Conservation (phyloP, 768 basidiomycete species). For the Cystobasidium tubakii region DNA sequence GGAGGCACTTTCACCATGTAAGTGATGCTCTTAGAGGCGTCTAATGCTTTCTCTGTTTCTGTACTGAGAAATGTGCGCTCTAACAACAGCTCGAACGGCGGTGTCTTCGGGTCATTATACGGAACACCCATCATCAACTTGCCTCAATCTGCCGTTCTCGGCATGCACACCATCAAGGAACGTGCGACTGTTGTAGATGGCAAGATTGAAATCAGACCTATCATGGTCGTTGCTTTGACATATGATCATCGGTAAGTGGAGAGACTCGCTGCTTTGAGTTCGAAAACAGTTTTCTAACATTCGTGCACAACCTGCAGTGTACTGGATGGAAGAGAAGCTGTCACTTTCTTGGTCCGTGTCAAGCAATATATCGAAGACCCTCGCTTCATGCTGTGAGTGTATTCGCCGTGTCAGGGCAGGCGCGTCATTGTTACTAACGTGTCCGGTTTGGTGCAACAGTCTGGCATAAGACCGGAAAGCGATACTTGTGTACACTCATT, state of each 20-base stretch:
- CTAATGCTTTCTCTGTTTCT: not conserved
- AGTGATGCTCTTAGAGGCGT: conserved; percentile 46
- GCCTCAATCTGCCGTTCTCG: conserved; percentile 86
- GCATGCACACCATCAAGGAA: conserved; percentile 90
- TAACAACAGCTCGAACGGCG: conserved; percentile 77
- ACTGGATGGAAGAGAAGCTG: conserved; percentile 90
- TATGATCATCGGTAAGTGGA: conserved; percentile 34
- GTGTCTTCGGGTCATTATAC: conserved; percentile 93
- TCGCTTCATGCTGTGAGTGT: conserved; percentile 45
- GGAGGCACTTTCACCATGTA: conserved; percentile 99
- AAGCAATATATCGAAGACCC: conserved; percentile 93
- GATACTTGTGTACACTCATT: too few relatives aligned
- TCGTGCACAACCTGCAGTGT: conserved; percentile 52
- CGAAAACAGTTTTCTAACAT: not conserved
- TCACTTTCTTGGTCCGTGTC: conserved; percentile 92
- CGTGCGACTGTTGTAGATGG: conserved; percentile 79
- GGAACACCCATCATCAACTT: conserved; percentile 99
- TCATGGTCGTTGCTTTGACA: conserved; percentile 69
- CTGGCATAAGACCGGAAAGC: too few relatives aligned
- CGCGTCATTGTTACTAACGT: too few relatives aligned
- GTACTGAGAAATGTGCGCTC: not conserved
- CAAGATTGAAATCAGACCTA: conserved; percentile 90
- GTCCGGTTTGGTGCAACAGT: too few relatives aligned
- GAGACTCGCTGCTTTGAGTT: not conserved
- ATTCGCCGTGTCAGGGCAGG: too few relatives aligned